Conservation (phyloP, 352 stramenopile genomes). For the Lagenidium sp. region DNA sequence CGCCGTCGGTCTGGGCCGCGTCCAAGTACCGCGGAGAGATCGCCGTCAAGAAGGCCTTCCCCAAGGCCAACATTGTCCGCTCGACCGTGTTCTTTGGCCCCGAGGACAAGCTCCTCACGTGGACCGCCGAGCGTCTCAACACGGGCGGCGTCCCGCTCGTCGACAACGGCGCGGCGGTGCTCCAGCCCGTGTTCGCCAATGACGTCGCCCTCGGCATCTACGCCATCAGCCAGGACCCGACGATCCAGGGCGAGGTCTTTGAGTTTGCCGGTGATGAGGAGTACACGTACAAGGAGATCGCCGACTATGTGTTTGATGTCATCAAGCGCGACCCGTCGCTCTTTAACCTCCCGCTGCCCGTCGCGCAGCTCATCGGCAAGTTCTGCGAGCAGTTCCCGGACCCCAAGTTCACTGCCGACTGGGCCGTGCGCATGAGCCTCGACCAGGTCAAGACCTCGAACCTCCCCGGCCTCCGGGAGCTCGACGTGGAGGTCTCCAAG, state of each 20-base stretch:
- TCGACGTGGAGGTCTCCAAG: slow-evolving; percentile 84
- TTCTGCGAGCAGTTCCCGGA: slow-evolving; percentile 78
- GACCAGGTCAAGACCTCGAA: slow-evolving; percentile 81
- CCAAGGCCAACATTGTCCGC: slow-evolving; percentile 93
- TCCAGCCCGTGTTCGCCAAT: slow-evolving; percentile 90
- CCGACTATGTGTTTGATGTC: slow-evolving; percentile 93
- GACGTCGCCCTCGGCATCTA: slow-evolving; percentile 79
- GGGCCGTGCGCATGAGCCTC: slow-evolving; percentile 62
- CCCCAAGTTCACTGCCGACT: slow-evolving; percentile 76
- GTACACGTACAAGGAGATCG: slow-evolving; percentile 96
- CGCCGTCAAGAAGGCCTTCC: slow-evolving; percentile 89
- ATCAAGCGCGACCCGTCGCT: slow-evolving; percentile 69
- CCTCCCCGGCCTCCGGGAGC: slow-evolving; percentile 64
- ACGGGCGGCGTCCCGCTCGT: slow-evolving; percentile 86
- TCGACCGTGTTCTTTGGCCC: slow-evolving; percentile 93
- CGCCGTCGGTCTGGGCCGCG: slow-evolving; percentile 67
- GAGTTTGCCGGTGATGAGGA: slow-evolving; percentile 95
- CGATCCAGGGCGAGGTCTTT: slow-evolving; percentile 90
- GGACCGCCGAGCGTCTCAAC: slow-evolving; percentile 67
- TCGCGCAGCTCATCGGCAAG: slow-evolving; percentile 73
- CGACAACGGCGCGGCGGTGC: slow-evolving; percentile 88
- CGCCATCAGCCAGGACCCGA: slow-evolving; percentile 65
- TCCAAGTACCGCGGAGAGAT: slow-evolving; percentile 85
- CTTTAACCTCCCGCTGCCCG: slow-evolving; percentile 72
- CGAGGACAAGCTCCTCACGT: slow-evolving; percentile 95